Conservation (phyloP, 2,329 filamentous ascomycete species). For the Colletotrichum horii region DNA sequence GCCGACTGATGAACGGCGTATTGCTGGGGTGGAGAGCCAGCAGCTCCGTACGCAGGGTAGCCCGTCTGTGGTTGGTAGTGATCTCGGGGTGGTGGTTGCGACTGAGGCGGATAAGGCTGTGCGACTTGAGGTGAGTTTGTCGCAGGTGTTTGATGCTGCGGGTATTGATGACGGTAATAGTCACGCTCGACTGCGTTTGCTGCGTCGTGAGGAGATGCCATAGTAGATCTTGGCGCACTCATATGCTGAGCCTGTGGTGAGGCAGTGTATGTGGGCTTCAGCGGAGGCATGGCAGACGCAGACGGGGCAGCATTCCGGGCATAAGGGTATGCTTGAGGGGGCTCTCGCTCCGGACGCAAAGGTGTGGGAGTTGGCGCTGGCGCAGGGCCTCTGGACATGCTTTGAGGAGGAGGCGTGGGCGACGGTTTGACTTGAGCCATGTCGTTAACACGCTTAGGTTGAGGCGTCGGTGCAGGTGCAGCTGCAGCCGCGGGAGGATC, state of each 20-base stretch:
- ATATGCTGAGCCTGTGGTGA: conserved; percentile 57
- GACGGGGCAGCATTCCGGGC: conserved; percentile 41
- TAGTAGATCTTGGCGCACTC: conserved; percentile 47
- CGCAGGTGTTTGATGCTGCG: conserved; percentile 37
- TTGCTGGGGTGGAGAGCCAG: conserved; percentile 60
- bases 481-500: conserved; percentile 50
- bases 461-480: conserved; percentile 20
- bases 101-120: conserved; percentile 50
- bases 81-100: conserved; percentile 36
- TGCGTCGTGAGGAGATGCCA: conserved; percentile 45
- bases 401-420: conserved; percentile 54
- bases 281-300: conserved; percentile 55
- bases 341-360: conserved; percentile 56
- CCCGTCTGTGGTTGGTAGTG: conserved; percentile 49
- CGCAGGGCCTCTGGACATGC: conserved; percentile 44
- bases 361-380: conserved; percentile 43
- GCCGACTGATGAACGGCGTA: conserved; percentile 54
- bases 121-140: conserved; percentile 53
- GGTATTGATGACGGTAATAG: conserved; percentile 51
- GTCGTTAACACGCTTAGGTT: conserved; percentile 56
- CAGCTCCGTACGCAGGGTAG: conserved; percentile 46
- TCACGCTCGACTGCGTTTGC: conserved; percentile 47
- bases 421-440: conserved; percentile 50
- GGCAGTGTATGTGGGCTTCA: conserved; percentile 57
- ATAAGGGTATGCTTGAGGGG: conserved; percentile 52